A percentile compares a stretch with the other conserved stretches of the same genome.
Evolutionary conservation across 768 basidiomycete genomes (phyloP).

Genomic region (Mycena venus): DNA sequence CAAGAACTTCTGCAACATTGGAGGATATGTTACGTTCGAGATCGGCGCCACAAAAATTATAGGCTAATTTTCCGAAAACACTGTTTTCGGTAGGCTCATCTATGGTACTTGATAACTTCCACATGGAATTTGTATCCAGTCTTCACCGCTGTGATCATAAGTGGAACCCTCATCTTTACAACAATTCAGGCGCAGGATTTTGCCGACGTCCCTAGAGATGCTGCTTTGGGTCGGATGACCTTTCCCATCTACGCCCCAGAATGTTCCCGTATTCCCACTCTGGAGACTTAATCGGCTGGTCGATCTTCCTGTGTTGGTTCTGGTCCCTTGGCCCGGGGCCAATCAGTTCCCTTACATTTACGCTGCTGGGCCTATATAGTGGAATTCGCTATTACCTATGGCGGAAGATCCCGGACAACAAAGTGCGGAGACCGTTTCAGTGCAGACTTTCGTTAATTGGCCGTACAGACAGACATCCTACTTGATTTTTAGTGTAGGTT

Average conservation of each 20-base stretch:
- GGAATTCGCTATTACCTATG: neutral
- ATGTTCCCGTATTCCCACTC: slow-evolving; percentile 43
- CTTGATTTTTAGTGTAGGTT: neutral
- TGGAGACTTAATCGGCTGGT: too few relatives aligned
- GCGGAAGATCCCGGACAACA: neutral
- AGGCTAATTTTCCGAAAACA: slow-evolving; percentile 20
- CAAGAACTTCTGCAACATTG: too few relatives aligned
- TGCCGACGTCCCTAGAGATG: slow-evolving; percentile 59
- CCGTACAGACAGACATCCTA: neutral
- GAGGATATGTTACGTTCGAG: slow-evolving; percentile 51
- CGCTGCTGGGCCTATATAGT: too few relatives aligned
- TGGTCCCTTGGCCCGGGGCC: too few relatives aligned
- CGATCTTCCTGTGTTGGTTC: too few relatives aligned
- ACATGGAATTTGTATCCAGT: too few relatives aligned
- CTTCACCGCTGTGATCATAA: slow-evolving; percentile 7
- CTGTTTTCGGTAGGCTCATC: too few relatives aligned
- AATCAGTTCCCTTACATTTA: too few relatives aligned
- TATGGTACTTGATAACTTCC: too few relatives aligned
- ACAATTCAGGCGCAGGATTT: slow-evolving; percentile 65
- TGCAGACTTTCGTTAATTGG: too few relatives aligned
- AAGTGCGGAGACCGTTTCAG: too few relatives aligned
- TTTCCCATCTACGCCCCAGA: slow-evolving; percentile 60
- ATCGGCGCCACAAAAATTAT: slow-evolving; percentile 48
- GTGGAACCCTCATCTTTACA: slow-evolving; percentile 51
- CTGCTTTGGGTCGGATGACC: slow-evolving; percentile 51